Conservation (phyloP, 1,284 basidiomycete genomes). For the Tilletia caries region DNA sequence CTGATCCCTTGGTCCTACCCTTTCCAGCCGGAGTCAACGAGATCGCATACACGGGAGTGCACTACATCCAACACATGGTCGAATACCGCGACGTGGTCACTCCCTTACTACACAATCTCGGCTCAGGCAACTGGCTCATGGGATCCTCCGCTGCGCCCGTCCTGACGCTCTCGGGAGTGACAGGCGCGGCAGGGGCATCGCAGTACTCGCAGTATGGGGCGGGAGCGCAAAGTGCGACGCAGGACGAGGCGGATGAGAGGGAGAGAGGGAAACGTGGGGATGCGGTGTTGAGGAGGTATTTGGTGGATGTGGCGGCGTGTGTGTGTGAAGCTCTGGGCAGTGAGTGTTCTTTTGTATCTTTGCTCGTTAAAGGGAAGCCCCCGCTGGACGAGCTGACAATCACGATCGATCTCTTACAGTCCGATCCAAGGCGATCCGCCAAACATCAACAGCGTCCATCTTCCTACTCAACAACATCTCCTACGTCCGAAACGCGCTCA, state of each 20-base stretch:
- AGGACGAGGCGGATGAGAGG: slow-evolving; percentile 14
- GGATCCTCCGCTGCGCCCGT: slow-evolving; percentile 35
- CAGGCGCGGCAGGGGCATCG: background rate
- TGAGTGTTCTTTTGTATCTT: no score
- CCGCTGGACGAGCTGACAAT: no score
- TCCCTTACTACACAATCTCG: slow-evolving; percentile 38
- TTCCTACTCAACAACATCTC: slow-evolving; percentile 47
- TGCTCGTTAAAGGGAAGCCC: no score
- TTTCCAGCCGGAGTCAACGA: slow-evolving; percentile 41
- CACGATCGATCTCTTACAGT: slow-evolving; percentile 15
- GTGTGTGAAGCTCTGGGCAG: slow-evolving; percentile 3
- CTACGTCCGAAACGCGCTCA: slow-evolving; percentile 30
- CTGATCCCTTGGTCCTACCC: background rate
- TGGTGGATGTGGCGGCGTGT: slow-evolving; percentile 2
- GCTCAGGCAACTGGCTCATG: slow-evolving; percentile 48
- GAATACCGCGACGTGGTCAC: slow-evolving; percentile 45
- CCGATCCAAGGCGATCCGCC: slow-evolving; percentile 38
- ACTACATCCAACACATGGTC: slow-evolving; percentile 35
- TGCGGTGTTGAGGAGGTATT: slow-evolving; percentile 2
- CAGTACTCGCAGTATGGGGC: slow-evolving; percentile 6
- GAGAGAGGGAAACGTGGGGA: background rate
- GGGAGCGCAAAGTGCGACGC: slow-evolving; percentile 1
- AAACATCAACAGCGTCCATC: slow-evolving; percentile 41
- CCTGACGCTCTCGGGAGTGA: slow-evolving; percentile 24
- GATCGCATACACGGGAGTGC: slow-evolving; percentile 42